phyloP scores from a whole-genome alignment of 1,284 basidiomycete species.

The Pseudozyma sp. region DNA sequence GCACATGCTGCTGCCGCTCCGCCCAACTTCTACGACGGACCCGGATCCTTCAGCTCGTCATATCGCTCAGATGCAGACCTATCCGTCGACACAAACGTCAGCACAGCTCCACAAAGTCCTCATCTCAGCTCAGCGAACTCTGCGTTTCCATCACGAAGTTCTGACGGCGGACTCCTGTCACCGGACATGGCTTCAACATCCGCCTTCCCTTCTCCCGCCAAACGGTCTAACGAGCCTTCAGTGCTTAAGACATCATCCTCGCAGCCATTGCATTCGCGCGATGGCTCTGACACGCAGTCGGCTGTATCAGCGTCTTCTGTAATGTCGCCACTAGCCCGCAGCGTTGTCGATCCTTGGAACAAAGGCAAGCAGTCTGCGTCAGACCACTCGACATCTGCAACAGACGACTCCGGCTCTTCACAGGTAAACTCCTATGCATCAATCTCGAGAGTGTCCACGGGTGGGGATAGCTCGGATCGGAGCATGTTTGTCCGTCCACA shows the following conservation, averaged over 20 bases:
- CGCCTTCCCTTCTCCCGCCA: conserved; percentile 10
- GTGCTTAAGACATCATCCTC: conserved; percentile 3
- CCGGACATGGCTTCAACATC: conserved; percentile 21
- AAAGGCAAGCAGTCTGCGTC: conserved; percentile 7
- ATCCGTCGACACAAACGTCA: conserved; percentile 17
- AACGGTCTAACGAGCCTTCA: conserved; percentile 6
- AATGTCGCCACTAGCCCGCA: conserved; percentile 41
- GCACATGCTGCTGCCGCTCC: conserved; percentile 50
- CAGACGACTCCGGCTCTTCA: not conserved
- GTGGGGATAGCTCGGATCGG: not conserved
- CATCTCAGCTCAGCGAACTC: conserved; percentile 7
- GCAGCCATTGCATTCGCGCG: conserved; percentile 22
- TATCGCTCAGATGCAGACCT: conserved; percentile 18
- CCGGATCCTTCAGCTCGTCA: conserved; percentile 12
- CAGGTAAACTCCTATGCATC: not conserved
- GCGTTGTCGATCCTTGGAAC: conserved; percentile 34
- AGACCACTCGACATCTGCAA: conserved; percentile 1
- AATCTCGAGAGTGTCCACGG: not conserved
- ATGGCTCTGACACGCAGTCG: conserved; percentile 35
- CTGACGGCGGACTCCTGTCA: conserved; percentile 13
- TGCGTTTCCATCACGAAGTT: conserved; percentile 4
- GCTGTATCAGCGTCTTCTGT: conserved; percentile 31
- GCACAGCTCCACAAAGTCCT: conserved; percentile 20
- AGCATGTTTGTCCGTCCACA: conserved; percentile 37
- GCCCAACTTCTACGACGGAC: conserved; percentile 41